A percentile compares a stretch with the other conserved stretches of the same genome.
These are phyloP conservation scores for Penicillium macrosclerotiorum DNA, from an alignment of 495 filamentous ascomycete genomes.

Conservation along the genomic window DNA sequence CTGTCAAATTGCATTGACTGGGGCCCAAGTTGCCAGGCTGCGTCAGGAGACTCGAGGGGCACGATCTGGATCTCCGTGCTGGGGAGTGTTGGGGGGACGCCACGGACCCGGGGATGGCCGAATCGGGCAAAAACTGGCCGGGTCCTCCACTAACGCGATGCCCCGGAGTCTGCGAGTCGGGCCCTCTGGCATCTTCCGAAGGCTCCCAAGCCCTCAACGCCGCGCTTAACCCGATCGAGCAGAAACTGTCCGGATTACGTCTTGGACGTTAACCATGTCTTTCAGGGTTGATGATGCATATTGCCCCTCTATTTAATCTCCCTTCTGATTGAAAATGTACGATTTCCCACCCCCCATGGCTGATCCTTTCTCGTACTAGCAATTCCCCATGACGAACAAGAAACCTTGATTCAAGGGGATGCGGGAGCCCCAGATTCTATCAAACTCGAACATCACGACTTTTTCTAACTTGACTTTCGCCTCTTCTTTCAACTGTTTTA, in stretches of 20 bases:
- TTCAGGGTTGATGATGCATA: neutral
- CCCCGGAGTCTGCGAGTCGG: neutral
- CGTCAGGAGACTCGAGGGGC: neutral
- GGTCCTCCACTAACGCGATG: slow-evolving; percentile 3
- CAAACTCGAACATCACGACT: too few relatives aligned
- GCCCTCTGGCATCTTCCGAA: too few relatives aligned
- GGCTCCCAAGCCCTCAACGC: neutral
- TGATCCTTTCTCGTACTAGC: too few relatives aligned
- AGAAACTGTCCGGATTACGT: slow-evolving; percentile 17
- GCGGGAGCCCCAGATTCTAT: slow-evolving; percentile 4
- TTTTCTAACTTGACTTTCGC: too few relatives aligned
- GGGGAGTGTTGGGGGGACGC: too few relatives aligned
- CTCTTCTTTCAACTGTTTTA: too few relatives aligned
- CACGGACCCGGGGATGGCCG: neutral
- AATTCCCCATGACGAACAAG: neutral
- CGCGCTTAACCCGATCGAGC: slow-evolving; percentile 15
- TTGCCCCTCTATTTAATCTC: neutral
- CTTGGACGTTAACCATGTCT: neutral
- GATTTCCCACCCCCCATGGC: neutral
- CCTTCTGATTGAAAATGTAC: neutral
- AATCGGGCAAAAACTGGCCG: slow-evolving; percentile 9
- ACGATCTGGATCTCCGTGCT: neutral
- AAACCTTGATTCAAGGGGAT: neutral
- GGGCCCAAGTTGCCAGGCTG: neutral
- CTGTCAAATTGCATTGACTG: neutral